A percentile compares a stretch with the other conserved stretches of the same genome.
Evolutionary conservation across 768 basidiomycete genomes (phyloP).

Genomic region (Naganishia friedmannii): DNA sequence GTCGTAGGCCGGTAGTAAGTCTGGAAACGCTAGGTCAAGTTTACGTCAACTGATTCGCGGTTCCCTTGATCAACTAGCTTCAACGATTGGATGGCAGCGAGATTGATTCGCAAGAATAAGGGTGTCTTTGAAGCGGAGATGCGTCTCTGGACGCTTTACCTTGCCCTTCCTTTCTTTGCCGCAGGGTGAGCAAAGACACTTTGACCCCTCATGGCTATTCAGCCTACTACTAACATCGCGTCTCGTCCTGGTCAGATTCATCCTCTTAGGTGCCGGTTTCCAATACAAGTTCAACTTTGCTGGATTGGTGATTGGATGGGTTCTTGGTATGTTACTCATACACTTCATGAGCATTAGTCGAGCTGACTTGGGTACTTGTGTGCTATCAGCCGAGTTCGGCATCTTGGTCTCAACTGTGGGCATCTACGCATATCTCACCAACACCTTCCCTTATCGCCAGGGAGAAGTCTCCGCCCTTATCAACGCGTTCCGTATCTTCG

Average conservation of each 20-base stretch:
- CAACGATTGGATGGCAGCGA: slow-evolving; percentile 15
- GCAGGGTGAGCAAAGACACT: background rate
- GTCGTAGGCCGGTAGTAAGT: too few species aligned
- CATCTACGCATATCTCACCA: slow-evolving; percentile 56
- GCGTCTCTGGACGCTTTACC: slow-evolving; percentile 61
- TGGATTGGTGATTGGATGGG: slow-evolving; percentile 66
- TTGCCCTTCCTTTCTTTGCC: slow-evolving; percentile 59
- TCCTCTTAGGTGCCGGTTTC: slow-evolving; percentile 60
- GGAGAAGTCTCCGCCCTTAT: slow-evolving; percentile 66
- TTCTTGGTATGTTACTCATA: slow-evolving; percentile 52
- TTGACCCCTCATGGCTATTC: background rate
- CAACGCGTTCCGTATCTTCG: slow-evolving; percentile 58
- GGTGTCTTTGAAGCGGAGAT: slow-evolving; percentile 65
- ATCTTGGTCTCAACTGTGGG: slow-evolving; percentile 64
- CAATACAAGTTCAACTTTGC: slow-evolving; percentile 52
- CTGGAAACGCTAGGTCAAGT: too few species aligned
- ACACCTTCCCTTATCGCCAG: slow-evolving; percentile 40
- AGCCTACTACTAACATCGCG: too few species aligned
- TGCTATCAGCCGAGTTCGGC: slow-evolving; percentile 8
- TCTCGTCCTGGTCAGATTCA: slow-evolving; percentile 60
- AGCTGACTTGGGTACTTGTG: background rate
- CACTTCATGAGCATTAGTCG: too few species aligned
- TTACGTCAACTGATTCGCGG: too few species aligned
- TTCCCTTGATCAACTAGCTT: background rate
- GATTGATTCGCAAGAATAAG: slow-evolving; percentile 52